Base-by-base conservation (phyloP, 257 asterid genomes). In the Nicotiana paniculata region DNA sequence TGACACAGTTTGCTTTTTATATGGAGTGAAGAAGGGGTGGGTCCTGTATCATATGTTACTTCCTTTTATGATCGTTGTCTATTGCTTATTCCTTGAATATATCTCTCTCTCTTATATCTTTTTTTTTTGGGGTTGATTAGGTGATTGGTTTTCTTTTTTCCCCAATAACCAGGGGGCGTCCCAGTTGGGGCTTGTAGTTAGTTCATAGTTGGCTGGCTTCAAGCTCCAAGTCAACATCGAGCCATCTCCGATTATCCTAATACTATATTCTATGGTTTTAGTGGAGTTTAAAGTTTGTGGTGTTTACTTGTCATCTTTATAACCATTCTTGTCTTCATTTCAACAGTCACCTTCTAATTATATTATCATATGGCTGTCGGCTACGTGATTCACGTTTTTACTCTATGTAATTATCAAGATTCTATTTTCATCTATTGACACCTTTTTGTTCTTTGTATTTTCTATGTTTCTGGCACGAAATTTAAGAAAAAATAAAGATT, bases 321-420 rank as follows among this genome's bases (percentile, higher is more conserved):
- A 74, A 48, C 24, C 39, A 74, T 48, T 13, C 62, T 13, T 48
- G 8, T 51, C n/a, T 74, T 48, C 37, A 26, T 48, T 21, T 53
- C 17, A 53, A 53, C 5, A 3, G 15, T 12, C 1, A 17, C 57
- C 57, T 53, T 5, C 57, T 53, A 43, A 43, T 43, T 48, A 74
- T 24, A 6, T 46, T 74, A 74, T 74, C 16, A 24, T 48, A 74
- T 74, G 37, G 75, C 43, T 26, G 63, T 74, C 84, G 80, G 81
- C 77, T 81, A 51, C 83, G 35, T 77, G 87, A 85, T 55, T 77
- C 85, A 77, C 85, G 85, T 67, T 81, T 35, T 17, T 39, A 39
- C 79, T 11, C n/a, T 26, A 4, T 12, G 35, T 46, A 24, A 24
- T 43, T 43, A 70, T 43, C 17, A 39, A 70, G 12, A 21, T 43